phyloP scores from a whole-genome alignment of 805 yeast genomes.

The Diddensiella transvaalensis region DNA sequence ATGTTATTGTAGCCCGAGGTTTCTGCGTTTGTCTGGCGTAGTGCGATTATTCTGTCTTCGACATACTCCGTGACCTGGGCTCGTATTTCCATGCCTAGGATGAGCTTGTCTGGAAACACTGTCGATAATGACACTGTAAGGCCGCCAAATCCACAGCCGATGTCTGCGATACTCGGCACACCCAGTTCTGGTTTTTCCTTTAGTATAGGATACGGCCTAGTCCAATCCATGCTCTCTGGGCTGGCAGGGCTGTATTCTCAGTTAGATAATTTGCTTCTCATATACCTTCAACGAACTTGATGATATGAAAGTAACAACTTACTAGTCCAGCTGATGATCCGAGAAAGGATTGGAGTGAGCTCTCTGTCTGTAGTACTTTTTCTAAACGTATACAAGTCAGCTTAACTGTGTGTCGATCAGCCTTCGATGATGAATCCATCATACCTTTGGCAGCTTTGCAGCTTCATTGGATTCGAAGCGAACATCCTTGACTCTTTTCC shows the following conservation, averaged over 20 bases:
- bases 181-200: constrained; percentile 48
- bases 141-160: constrained; percentile 98
- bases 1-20: constrained; percentile 67
- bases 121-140: constrained; percentile 75
- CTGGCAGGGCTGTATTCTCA: constrained; percentile 49
- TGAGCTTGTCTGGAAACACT: constrained; percentile 65
- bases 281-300: too few relatives aligned
- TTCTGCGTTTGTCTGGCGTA: constrained; percentile 55
- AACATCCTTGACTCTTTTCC: constrained; percentile 47
- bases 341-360: constrained; percentile 98
- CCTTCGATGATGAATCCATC: too few relatives aligned
- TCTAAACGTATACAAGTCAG: too few relatives aligned
- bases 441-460: constrained; percentile 57
- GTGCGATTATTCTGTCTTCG: constrained; percentile 88
- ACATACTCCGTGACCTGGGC: constrained; percentile 97
- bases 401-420: too few relatives aligned
- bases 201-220: constrained; percentile 64
- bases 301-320: too few relatives aligned
- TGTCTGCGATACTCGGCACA: constrained; percentile 65
- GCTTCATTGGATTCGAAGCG: constrained; percentile 36
- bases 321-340: constrained; percentile 85
- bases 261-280: too few relatives aligned
- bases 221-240: constrained; percentile 89
- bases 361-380: constrained; percentile 89
- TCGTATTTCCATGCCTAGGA: constrained; percentile 95